A percentile compares a stretch with the other conserved stretches of the same genome.
Evolutionary conservation across 345 rosid species (phyloP).

Genomic region (Rhizophora apiculata): DNA sequence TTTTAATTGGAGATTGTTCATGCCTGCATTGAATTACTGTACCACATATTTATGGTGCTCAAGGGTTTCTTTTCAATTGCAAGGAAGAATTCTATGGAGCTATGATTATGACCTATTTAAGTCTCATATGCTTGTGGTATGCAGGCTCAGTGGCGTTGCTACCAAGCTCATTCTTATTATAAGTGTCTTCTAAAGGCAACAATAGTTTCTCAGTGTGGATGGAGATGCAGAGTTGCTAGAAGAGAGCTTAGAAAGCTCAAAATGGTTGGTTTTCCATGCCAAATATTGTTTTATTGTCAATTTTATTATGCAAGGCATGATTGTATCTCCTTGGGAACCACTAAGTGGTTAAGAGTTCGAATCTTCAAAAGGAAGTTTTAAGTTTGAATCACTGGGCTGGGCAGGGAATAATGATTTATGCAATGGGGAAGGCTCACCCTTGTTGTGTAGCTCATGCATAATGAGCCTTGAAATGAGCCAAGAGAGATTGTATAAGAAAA

Average conservation of each 20-base stretch:
- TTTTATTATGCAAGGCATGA: slow-evolving; percentile 4
- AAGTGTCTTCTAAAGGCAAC: slow-evolving; percentile 30
- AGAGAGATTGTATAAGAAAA: neutral
- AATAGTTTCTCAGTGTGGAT: slow-evolving; percentile 34
- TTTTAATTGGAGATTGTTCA: neutral
- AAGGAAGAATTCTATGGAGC: slow-evolving; percentile 1
- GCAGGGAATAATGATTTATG: too few species aligned
- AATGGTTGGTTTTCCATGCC: slow-evolving; percentile 29
- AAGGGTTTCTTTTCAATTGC: slow-evolving; percentile 1
- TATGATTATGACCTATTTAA: slow-evolving; percentile 2
- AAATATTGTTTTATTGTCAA: neutral
- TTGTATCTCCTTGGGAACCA: neutral
- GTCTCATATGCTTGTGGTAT: slow-evolving; percentile 22
- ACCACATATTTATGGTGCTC: neutral
- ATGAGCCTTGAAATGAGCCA: too few species aligned
- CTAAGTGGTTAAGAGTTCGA: too few species aligned
- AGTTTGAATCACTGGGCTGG: too few species aligned
- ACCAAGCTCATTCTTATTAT: slow-evolving; percentile 33
- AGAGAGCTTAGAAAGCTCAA: slow-evolving; percentile 42
- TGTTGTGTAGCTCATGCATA: too few species aligned
- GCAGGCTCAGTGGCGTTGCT: slow-evolving; percentile 39
- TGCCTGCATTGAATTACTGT: neutral
- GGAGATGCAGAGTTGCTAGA: slow-evolving; percentile 42
- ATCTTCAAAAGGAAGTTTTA: too few species aligned
- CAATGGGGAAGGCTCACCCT: too few species aligned